Evolutionary conservation across 1,139 yeast genomes (phyloP).

Genomic region (Arxiozyma telluris): DNA sequence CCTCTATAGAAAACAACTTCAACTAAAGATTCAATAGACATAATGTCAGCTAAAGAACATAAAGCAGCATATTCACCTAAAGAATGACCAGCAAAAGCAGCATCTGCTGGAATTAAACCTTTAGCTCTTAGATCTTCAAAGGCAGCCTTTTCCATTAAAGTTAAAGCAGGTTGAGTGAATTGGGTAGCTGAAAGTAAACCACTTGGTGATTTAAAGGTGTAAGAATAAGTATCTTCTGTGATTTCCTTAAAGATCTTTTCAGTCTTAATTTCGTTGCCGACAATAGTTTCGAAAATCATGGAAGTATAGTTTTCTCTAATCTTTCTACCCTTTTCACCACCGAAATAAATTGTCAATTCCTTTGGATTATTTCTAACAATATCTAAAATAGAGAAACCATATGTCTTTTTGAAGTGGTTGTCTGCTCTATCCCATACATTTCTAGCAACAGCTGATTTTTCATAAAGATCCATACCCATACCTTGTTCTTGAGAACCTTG

Average conservation of each 20-base stretch:
- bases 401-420: conserved; percentile 78
- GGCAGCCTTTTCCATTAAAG: conserved; percentile 98
- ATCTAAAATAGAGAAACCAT: conserved; percentile 93
- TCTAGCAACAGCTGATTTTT: conserved; percentile 82
- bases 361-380: conserved; percentile 95
- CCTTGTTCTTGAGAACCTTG: conserved; percentile 99
- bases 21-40: conserved; percentile 96
- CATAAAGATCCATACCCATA: conserved; percentile 99
- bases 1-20: conserved; percentile 99
- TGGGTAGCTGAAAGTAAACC: conserved; percentile 97
- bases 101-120: conserved; percentile 90
- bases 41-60: conserved; percentile 93
- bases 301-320: conserved; percentile 90
- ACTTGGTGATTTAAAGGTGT: conserved; percentile 84
- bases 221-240: conserved; percentile 69
- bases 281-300: conserved; percentile 96
- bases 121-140: conserved; percentile 94
- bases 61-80: conserved; percentile 98
- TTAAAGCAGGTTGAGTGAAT: conserved; percentile 98
- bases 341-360: conserved; percentile 90
- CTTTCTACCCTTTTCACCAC: conserved; percentile 94
- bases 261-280: conserved; percentile 72
- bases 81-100: conserved; percentile 98
- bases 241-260: conserved; percentile 95
- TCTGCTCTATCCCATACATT: conserved; percentile 98